Conservation (phyloP, 176 grass and related monocot species). For the Oryza nivara region DNA sequence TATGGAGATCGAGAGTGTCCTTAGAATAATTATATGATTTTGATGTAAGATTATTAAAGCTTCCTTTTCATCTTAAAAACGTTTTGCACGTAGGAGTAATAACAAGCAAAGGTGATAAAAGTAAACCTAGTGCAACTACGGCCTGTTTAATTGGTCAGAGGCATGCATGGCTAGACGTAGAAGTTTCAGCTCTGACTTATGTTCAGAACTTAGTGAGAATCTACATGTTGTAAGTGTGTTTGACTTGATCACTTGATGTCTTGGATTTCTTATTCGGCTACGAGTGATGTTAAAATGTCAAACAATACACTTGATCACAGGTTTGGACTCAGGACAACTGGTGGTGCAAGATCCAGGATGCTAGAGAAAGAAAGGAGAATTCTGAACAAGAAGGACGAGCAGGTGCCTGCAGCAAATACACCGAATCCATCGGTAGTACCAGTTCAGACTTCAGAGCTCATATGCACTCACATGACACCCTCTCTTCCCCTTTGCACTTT, state of each 20-base stretch:
- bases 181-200: neutral
- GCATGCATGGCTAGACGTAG: neutral
- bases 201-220: neutral
- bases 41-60: too few relatives aligned
- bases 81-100: neutral
- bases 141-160: neutral
- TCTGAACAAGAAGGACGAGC: neutral
- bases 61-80: neutral
- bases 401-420: neutral
- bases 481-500: neutral
- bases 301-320: neutral
- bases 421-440: conserved; percentile 8
- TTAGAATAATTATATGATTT: too few relatives aligned
- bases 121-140: neutral
- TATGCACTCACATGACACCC: conserved; percentile 3
- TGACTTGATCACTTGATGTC: neutral
- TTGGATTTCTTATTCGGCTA: neutral
- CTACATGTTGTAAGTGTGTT: neutral
- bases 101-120: neutral
- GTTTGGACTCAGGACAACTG: neutral
- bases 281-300: neutral
- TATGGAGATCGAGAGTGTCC: too few relatives aligned
- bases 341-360: neutral
- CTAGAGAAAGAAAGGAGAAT: neutral
- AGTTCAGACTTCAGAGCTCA: neutral